phyloP scores from a whole-genome alignment of 106 monocot genomes.

The Dioscorea zingiberensis region DNA sequence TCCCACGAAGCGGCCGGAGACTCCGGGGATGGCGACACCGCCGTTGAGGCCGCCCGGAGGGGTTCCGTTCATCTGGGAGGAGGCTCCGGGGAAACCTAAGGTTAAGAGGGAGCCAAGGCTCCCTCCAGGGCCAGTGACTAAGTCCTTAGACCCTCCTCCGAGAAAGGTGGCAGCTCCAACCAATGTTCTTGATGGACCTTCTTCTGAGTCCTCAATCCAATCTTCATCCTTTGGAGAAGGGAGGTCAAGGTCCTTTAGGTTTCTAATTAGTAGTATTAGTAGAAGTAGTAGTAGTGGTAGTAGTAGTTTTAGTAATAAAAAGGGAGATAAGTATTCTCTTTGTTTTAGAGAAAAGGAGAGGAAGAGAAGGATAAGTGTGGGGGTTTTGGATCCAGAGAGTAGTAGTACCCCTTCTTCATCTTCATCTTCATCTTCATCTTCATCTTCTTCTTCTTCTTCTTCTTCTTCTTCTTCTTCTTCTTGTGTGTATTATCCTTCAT shows the following conservation, averaged over 20 bases:
- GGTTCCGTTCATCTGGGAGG: conserved; percentile 57
- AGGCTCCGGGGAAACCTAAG: conserved; percentile 49
- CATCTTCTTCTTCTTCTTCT: background rate
- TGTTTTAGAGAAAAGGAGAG: too few species aligned
- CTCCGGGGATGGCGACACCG: conserved; percentile 25
- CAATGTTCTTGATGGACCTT: conserved; percentile 20
- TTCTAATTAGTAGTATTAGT: background rate
- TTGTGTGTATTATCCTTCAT: too few species aligned
- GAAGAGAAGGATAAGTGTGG: too few species aligned
- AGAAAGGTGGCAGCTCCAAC: conserved; percentile 11
- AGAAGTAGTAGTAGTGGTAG: background rate
- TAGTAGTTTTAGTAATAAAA: too few species aligned
- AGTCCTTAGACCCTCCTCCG: conserved; percentile 22
- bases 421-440: background rate
- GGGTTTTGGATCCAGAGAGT: too few species aligned
- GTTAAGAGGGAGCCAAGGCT: conserved; percentile 7
- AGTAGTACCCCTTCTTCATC: too few species aligned
- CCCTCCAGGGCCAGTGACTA: background rate
- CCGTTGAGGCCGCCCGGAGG: conserved; percentile 23
- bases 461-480: too few species aligned
- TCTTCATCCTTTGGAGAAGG: conserved; percentile 8
- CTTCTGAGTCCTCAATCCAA: background rate
- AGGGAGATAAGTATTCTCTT: too few species aligned
- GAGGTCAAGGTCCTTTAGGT: background rate
- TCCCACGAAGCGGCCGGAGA: conserved; percentile 9